Percentiles rank a stretch among this genome's conserved stretches.
phyloP scores from a whole-genome alignment of 228 moss, liverwort and hornwort genomes.

The Sphagnum magellanicum region DNA sequence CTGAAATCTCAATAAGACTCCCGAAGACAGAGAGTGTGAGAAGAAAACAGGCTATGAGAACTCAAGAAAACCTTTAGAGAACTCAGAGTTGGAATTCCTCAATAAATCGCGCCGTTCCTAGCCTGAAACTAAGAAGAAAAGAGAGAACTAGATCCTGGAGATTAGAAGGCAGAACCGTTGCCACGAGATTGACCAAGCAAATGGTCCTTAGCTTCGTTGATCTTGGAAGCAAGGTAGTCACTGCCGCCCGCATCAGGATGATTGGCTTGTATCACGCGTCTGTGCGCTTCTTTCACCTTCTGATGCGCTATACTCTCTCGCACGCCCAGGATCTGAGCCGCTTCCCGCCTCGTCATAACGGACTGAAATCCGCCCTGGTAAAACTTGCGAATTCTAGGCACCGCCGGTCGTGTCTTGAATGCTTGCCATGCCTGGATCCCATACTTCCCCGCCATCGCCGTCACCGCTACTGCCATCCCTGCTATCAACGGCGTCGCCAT shows the following conservation, averaged over 20 bases:
- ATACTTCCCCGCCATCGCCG: conserved; percentile 77
- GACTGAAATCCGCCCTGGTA: conserved; percentile 95
- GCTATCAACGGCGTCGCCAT: conserved; percentile 76
- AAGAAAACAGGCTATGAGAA: too few relatives aligned
- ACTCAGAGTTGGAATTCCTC: too few relatives aligned
- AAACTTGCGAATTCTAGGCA: conserved; percentile 76
- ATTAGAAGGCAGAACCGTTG: conserved; percentile 71
- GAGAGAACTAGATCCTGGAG: background rate
- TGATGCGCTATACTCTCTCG: conserved; percentile 85
- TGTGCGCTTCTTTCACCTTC: conserved; percentile 92
- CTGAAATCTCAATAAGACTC: too few relatives aligned
- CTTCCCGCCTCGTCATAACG: conserved; percentile 83
- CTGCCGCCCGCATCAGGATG: conserved; percentile 92
- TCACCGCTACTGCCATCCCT: conserved; percentile 64
- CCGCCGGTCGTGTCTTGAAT: conserved; percentile 68
- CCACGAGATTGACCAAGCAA: conserved; percentile 77
- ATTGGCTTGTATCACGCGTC: conserved; percentile 93
- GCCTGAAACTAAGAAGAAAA: too few relatives aligned
- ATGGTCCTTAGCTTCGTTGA: conserved; percentile 94
- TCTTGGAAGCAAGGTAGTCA: conserved; percentile 78
- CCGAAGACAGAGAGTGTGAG: too few relatives aligned
- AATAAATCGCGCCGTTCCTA: too few relatives aligned
- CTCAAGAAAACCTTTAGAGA: too few relatives aligned
- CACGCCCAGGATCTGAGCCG: conserved; percentile 85
- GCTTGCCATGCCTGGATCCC: conserved; percentile 80